Evolutionary conservation across 768 basidiomycete genomes (phyloP).

Genomic region (Mycena rosella): DNA sequence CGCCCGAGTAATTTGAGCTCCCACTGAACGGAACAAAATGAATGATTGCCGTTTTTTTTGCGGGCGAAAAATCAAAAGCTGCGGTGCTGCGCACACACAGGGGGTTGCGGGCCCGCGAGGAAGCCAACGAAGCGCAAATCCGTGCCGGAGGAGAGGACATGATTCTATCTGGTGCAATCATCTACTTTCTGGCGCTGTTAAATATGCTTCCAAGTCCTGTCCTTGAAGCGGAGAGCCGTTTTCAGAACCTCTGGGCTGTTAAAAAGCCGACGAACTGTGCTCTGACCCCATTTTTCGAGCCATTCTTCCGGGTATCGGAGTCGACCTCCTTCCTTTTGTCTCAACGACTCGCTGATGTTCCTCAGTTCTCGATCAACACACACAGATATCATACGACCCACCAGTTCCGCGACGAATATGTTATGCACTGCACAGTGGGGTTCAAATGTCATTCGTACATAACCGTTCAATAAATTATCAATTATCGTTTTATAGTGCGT

Average conservation of each 20-base stretch:
- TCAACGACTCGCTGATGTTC: neutral
- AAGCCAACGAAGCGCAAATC: too few species aligned
- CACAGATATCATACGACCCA: neutral
- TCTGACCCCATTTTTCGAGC: neutral
- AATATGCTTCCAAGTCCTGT: neutral
- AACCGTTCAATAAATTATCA: too few species aligned
- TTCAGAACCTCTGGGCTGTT: neutral
- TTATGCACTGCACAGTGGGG: neutral
- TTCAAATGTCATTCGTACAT: neutral
- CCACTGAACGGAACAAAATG: too few species aligned
- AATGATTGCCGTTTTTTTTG: too few species aligned
- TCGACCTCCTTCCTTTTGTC: neutral
- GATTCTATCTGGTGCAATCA: too few species aligned
- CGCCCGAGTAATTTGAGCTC: too few species aligned
- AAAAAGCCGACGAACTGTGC: neutral
- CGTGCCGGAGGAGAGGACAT: too few species aligned
- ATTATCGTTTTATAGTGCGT: too few species aligned
- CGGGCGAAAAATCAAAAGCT: too few species aligned
- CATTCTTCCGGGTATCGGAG: neutral
- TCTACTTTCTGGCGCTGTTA: neutral
- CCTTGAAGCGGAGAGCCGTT: slow-evolving; percentile 1
- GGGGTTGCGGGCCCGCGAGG: too few species aligned
- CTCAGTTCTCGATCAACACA: neutral
- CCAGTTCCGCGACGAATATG: neutral
- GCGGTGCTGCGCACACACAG: too few species aligned